Conservation (phyloP, 2,329 filamentous ascomycete genomes). For the Metarhizium guizhouense region DNA sequence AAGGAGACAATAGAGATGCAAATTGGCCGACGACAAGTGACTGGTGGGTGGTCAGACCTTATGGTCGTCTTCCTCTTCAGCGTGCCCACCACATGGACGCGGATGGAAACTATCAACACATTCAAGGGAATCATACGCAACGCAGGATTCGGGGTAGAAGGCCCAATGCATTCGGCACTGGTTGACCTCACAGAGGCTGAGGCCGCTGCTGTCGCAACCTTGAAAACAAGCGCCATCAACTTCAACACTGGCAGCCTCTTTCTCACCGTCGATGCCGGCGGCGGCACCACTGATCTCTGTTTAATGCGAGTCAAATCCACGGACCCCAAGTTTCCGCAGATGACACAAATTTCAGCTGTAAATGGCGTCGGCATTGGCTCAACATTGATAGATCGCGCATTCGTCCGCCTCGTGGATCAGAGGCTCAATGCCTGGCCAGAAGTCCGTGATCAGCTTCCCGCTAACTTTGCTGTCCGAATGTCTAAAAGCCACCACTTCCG, state of each 20-base stretch:
- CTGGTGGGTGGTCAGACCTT: conserved; percentile 33
- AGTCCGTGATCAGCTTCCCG: conserved; percentile 23
- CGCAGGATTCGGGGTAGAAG: conserved; percentile 39
- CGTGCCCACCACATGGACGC: conserved; percentile 48
- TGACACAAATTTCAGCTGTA: conserved; percentile 28
- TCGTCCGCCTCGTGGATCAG: conserved; percentile 27
- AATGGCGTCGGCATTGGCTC: conserved; percentile 37
- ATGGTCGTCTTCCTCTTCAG: conserved; percentile 46
- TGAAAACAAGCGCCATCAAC: conserved; percentile 30
- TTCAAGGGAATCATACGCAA: conserved; percentile 38
- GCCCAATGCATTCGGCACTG: conserved; percentile 26
- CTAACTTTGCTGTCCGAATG: conserved; percentile 26
- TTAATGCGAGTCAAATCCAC: conserved; percentile 31
- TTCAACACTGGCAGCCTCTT: conserved; percentile 31
- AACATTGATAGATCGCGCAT: conserved; percentile 35
- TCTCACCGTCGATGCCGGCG: conserved; percentile 35
- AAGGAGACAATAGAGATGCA: conserved; percentile 34
- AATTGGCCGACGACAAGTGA: conserved; percentile 22
- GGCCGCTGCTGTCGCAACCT: conserved; percentile 36
- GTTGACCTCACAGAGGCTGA: conserved; percentile 40
- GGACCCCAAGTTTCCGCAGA: conserved; percentile 16
- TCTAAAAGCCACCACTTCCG: conserved; percentile 28
- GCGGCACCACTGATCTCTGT: conserved; percentile 37
- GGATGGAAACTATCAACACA: conserved; percentile 37
- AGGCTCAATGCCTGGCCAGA: conserved; percentile 28